These are phyloP conservation scores for Nitzschia palea DNA, from an alignment of 108 stramenopile genomes.

Conservation along the genomic window DNA sequence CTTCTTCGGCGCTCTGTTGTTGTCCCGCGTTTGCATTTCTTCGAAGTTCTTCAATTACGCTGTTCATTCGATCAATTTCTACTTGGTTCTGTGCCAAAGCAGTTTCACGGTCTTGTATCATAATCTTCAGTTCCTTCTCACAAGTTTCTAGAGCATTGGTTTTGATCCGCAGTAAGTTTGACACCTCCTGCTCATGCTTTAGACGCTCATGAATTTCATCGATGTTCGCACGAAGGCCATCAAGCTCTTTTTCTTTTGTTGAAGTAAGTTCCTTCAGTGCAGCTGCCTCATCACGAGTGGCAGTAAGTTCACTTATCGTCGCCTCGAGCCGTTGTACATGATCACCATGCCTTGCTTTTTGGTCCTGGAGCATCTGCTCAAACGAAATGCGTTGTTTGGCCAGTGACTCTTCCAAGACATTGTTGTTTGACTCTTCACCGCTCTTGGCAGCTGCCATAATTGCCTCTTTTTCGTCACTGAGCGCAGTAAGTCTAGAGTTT, in stretches of 20 bases:
- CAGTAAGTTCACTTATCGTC: slow-evolving; percentile 12
- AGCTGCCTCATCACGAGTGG: not conserved
- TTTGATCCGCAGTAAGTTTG: not conserved
- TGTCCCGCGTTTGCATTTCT: not conserved
- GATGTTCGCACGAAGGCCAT: not conserved
- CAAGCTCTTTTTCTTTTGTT: not conserved
- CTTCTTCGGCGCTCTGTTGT: not conserved
- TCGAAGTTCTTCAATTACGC: not conserved
- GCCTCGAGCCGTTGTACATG: slow-evolving; percentile 23
- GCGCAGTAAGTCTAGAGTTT: slow-evolving; percentile 11
- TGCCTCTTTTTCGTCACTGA: slow-evolving; percentile 31
- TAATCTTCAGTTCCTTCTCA: not conserved
- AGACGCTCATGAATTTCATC: not conserved
- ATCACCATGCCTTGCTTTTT: slow-evolving; percentile 21
- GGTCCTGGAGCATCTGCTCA: slow-evolving; percentile 36
- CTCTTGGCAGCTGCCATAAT: slow-evolving; percentile 21
- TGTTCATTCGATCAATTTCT: slow-evolving; percentile 2
- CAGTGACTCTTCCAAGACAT: slow-evolving; percentile 33
- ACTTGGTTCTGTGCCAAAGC: not conserved
- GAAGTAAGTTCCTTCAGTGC: not conserved
- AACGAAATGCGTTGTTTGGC: slow-evolving; percentile 39
- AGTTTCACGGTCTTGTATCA: not conserved
- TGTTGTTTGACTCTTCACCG: slow-evolving; percentile 29
- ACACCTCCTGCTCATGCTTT: not conserved
- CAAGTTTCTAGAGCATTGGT: not conserved